A percentile compares a stretch with the other conserved stretches of the same genome.
Evolutionary conservation across 176 grass and related monocot species (phyloP).

Genomic region (Metroxylon sagu): DNA sequence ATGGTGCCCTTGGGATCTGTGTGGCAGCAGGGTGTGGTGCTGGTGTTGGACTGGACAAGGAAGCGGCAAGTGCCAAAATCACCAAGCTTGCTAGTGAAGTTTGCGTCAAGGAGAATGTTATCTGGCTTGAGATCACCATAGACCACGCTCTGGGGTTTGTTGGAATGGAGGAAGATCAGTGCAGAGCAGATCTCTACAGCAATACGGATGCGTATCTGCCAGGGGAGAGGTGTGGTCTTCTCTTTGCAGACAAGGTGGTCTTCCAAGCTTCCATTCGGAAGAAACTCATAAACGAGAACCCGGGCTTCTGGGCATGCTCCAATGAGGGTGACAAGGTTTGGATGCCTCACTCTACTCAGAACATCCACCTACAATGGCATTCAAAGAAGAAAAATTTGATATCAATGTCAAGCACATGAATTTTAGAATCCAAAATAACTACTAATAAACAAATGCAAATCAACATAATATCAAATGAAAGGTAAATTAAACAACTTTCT

Average conservation of each 20-base stretch:
- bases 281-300: constrained; percentile 57
- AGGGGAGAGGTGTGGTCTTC: constrained; percentile 38
- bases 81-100: constrained; percentile 61
- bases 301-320: constrained; percentile 49
- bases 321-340: constrained; percentile 62
- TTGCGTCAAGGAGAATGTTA: constrained; percentile 68
- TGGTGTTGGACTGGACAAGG: constrained; percentile 22
- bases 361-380: constrained; percentile 33
- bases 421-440: too few relatives aligned
- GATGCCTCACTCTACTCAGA: constrained; percentile 56
- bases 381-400: too few relatives aligned
- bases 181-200: constrained; percentile 67
- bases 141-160: constrained; percentile 42
- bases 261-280: constrained; percentile 74
- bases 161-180: constrained; percentile 63
- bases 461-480: too few relatives aligned
- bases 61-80: constrained; percentile 43
- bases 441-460: too few relatives aligned
- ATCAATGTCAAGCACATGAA: too few relatives aligned
- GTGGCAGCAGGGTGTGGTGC: constrained; percentile 26
- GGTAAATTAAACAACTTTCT: too few relatives aligned
- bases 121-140: constrained; percentile 60
- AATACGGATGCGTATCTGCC: constrained; percentile 54
- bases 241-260: constrained; percentile 27
- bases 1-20: constrained; percentile 29